phyloP scores from a whole-genome alignment of 306 rosid genomes.

The Psophocarpus tetragonolobus region DNA sequence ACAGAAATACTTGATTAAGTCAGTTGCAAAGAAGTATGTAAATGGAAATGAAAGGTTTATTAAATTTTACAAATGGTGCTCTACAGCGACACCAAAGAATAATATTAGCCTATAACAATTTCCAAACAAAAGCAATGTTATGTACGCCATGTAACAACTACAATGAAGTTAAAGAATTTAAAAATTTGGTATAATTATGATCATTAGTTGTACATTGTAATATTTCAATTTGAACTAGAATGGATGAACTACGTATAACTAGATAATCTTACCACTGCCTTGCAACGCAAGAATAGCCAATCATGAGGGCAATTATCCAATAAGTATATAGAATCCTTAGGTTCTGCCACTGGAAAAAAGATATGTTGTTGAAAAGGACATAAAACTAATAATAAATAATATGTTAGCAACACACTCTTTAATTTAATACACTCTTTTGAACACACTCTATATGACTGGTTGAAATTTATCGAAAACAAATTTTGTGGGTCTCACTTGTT shows the following conservation, averaged over 20 bases:
- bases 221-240: conserved; percentile 22
- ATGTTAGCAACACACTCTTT: too few relatives aligned
- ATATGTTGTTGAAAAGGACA: conserved; percentile 28
- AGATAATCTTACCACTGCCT: conserved; percentile 91
- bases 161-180: background rate
- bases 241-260: conserved; percentile 7
- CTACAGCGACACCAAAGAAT: conserved; percentile 19
- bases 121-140: background rate
- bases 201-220: background rate
- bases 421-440: too few relatives aligned
- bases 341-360: conserved; percentile 84
- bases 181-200: background rate
- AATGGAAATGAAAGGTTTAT: background rate
- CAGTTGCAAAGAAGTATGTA: background rate
- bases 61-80: background rate
- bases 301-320: conserved; percentile 95
- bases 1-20: background rate
- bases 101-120: background rate
- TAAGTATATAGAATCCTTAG: conserved; percentile 74
- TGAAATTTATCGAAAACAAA: too few relatives aligned
- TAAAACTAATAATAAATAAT: too few relatives aligned
- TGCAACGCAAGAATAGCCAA: conserved; percentile 97
- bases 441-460: too few relatives aligned
- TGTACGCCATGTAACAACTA: background rate
- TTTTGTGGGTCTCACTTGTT: too few relatives aligned